phyloP scores from a whole-genome alignment of 2,329 filamentous ascomycete genomes.

The Escovopsis sp. region DNA sequence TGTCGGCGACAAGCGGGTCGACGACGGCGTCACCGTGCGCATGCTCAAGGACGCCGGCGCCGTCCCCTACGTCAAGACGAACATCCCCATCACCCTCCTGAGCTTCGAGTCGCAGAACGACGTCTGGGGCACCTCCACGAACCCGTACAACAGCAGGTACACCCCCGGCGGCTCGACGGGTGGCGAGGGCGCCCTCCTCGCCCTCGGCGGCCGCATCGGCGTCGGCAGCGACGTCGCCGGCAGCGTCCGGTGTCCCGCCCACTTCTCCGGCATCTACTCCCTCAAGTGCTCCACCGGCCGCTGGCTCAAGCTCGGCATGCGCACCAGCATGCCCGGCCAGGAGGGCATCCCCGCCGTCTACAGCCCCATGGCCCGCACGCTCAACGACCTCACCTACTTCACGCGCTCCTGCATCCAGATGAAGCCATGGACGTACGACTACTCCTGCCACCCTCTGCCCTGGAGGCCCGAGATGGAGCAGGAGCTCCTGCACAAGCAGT shows the following conservation, averaged over 20 bases:
- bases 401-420: slow-evolving; percentile 63
- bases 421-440: slow-evolving; percentile 81
- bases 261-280: slow-evolving; percentile 81
- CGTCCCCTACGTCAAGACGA: slow-evolving; percentile 86
- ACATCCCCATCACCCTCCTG: slow-evolving; percentile 71
- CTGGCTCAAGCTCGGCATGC: slow-evolving; percentile 75
- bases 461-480: slow-evolving; percentile 53
- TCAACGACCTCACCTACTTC: slow-evolving; percentile 75
- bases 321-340: slow-evolving; percentile 83
- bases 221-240: slow-evolving; percentile 87
- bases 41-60: slow-evolving; percentile 79
- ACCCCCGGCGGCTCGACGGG: slow-evolving; percentile 83
- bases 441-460: slow-evolving; percentile 68
- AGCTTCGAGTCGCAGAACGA: slow-evolving; percentile 69
- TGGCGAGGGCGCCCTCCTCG: slow-evolving; percentile 69
- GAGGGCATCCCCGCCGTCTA: slow-evolving; percentile 83
- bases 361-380: slow-evolving; percentile 79
- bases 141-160: slow-evolving; percentile 73
- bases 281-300: slow-evolving; percentile 76
- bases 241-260: slow-evolving; percentile 72
- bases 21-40: slow-evolving; percentile 59
- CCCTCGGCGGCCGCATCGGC: slow-evolving; percentile 71
- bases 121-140: slow-evolving; percentile 70
- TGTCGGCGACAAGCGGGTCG: slow-evolving; percentile 46
- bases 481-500: slow-evolving; percentile 45